Conservation (phyloP, 140 eudicot genomes). For the Senecio squalidus region DNA sequence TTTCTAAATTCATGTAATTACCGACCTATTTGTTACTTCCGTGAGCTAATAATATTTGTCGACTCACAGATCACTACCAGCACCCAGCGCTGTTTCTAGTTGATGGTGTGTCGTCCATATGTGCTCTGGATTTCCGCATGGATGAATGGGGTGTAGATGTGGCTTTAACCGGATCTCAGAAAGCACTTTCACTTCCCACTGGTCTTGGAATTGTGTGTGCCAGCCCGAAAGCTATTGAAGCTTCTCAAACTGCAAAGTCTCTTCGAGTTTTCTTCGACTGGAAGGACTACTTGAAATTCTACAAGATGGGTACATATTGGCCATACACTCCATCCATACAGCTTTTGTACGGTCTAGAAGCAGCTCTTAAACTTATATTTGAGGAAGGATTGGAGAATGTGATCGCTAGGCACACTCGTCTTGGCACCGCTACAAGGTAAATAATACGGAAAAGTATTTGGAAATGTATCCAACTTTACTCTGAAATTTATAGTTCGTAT, state of each 20-base stretch:
- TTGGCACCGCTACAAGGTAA: conserved; percentile 84
- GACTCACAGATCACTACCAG: conserved; percentile 76
- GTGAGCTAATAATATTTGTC: neutral
- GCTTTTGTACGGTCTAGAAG: conserved; percentile 79
- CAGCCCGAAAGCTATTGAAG: conserved; percentile 93
- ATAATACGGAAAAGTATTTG: no score
- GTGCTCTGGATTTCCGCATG: conserved; percentile 99
- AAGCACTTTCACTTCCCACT: conserved; percentile 96
- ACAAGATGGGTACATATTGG: conserved; percentile 92
- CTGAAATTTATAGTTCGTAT: no score
- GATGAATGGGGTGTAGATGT: conserved; percentile 99
- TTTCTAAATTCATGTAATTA: neutral
- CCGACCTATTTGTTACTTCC: no score
- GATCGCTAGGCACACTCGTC: conserved; percentile 87
- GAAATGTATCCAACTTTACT: no score
- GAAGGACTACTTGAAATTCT: conserved; percentile 94
- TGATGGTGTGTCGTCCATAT: conserved; percentile 94
- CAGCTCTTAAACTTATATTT: conserved; percentile 94
- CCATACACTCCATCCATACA: conserved; percentile 99
- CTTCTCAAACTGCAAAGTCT: conserved; percentile 82
- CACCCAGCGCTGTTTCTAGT: conserved; percentile 92
- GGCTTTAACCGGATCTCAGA: conserved; percentile 94
- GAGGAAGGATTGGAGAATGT: conserved; percentile 99
- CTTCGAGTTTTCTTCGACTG: conserved; percentile 92
- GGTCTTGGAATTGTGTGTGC: conserved; percentile 97